Evolutionary conservation across 371 early-diverging fungal species (phyloP), one percentile per base, ranked within the genome.

Genomic region (Mortierella sp.): DNA sequence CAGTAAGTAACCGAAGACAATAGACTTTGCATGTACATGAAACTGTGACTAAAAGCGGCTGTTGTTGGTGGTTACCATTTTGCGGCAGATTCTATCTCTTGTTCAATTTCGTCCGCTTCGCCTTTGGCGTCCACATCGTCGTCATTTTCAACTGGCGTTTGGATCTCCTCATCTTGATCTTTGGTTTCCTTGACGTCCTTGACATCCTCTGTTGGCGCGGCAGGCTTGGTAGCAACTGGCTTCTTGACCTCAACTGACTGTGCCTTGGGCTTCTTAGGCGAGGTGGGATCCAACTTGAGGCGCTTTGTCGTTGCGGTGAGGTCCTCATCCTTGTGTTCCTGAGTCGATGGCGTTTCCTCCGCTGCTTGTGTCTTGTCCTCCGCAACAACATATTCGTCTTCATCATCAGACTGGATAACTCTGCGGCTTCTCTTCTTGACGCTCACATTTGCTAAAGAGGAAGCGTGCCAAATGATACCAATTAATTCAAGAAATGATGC

Each of bases 11-110:
- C 14, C 0, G 31, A 14, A 0, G 28, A 31, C 60, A 34, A 60
- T 31, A 7, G 16, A 31, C 7, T 7, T 28, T 60, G 60, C 16
- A 14, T 3, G 19, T 16, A 52, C 26, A 31, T 16, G 60, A 63
- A 34, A 31, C 3, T 63, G 38, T 9, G 21, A 3, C 14, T 31
- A 31, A 14, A 38, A 19, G 21, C 21, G 21, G 31, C 34, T 2
- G 65, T 31, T 19, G 63, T 60, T 13, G 65, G 0, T 63, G 0
- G 9, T 21, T 80, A 89, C 90, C 89, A 79, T 50, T 84, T 84
- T 16, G 90, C 88, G 24, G 90, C 65, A 47, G 38, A 78, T 42
- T 89, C 88, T 21, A 76, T 70, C 21, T 80, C 80, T 50, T 81
- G 83, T 14, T 87, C 83, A 19, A 76, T 63, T 28, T 80, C 88